Evolutionary conservation across 805 yeast species (phyloP).

Genomic region (Cyberlindnera japonica): DNA sequence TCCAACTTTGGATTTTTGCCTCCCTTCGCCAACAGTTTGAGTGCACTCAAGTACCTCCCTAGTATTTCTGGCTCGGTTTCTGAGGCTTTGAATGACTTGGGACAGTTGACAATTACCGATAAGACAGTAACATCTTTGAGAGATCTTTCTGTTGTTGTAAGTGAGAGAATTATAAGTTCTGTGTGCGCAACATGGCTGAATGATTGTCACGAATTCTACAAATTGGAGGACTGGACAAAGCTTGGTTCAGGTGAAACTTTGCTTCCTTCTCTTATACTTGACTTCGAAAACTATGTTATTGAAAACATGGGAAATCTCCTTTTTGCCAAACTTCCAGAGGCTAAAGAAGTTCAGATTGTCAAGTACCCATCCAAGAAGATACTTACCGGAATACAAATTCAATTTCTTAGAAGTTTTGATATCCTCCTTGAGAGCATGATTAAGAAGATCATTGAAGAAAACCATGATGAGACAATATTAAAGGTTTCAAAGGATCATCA

Average conservation of each 20-base stretch:
- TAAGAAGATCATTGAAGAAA: conserved; percentile 38
- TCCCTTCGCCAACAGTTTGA: conserved; percentile 57
- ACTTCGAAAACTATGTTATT: conserved; percentile 33
- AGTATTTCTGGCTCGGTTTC: conserved; percentile 42
- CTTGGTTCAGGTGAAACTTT: conserved; percentile 34
- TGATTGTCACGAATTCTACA: conserved; percentile 41
- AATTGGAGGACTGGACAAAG: conserved; percentile 38
- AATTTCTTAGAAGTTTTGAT: conserved; percentile 42
- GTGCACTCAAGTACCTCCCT: conserved; percentile 51
- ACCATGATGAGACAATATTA: conserved; percentile 21
- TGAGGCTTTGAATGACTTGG: conserved; percentile 39
- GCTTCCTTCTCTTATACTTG: conserved; percentile 33
- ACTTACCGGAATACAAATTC: conserved; percentile 38
- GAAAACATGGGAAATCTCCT: conserved; percentile 32
- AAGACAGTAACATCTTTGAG: conserved; percentile 36
- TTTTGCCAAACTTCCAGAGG: conserved; percentile 33
- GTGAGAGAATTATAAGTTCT: conserved; percentile 43
- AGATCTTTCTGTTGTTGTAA: conserved; percentile 33
- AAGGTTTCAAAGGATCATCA: conserved; percentile 38
- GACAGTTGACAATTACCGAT: conserved; percentile 40
- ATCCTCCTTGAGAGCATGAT: conserved; percentile 41
- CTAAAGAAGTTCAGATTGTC: conserved; percentile 34
- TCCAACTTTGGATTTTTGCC: conserved; percentile 55
- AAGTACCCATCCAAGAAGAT: conserved; percentile 34
- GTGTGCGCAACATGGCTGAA: conserved; percentile 49